Evolutionary conservation across 73 alveolate species (phyloP).

Genomic region (Symbiodinium pilosum): DNA sequence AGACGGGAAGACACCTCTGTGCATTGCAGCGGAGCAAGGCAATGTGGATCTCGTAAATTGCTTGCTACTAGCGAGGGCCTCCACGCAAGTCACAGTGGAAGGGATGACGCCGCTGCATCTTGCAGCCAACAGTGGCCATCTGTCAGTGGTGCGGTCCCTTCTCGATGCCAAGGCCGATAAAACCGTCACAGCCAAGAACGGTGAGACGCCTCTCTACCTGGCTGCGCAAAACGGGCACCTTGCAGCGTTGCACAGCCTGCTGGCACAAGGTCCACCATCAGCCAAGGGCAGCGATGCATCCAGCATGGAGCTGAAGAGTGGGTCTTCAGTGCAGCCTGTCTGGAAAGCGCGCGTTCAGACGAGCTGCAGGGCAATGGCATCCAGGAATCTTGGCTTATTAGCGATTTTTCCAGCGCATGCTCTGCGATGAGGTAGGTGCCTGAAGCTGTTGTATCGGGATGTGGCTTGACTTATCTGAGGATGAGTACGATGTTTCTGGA

Average conservation of each 20-base stretch:
- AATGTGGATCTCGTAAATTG: constrained; percentile 71
- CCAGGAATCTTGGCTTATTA: neutral
- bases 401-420: no score
- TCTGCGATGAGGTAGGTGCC: no score
- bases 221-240: constrained; percentile 5
- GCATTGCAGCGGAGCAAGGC: constrained; percentile 55
- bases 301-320: neutral
- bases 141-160: constrained; percentile 41
- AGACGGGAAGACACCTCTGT: constrained; percentile 66
- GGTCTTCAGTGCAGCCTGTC: neutral
- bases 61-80: constrained; percentile 12
- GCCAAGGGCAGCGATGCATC: neutral
- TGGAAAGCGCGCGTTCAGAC: neutral
- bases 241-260: neutral
- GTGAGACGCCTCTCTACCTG: neutral
- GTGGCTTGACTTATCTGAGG: neutral
- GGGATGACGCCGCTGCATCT: constrained; percentile 54
- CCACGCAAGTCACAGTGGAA: neutral
- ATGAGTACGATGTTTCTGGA: neutral
- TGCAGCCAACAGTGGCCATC: constrained; percentile 68
- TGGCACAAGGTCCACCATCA: neutral
- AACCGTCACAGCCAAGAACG: neutral
- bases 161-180: neutral
- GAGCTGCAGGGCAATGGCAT: neutral
- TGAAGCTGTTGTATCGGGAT: no score